A percentile compares a stretch with the other conserved stretches of the same genome.
Conservation (phyloP, 192 early-diverging fungal genomes). For the Backusella tuberculispora region DNA sequence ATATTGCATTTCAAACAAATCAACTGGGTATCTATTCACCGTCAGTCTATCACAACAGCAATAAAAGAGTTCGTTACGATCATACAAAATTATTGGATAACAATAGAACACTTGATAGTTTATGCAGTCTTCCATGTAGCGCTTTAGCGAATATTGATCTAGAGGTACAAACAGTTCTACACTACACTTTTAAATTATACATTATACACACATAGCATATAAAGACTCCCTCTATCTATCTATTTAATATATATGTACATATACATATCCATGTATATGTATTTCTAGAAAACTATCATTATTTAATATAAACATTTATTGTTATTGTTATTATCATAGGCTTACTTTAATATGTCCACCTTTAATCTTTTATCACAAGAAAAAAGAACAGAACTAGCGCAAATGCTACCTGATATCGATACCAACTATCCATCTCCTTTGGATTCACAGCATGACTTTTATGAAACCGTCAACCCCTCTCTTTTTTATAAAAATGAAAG, state of each 20-base stretch:
- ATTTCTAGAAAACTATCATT: not conserved
- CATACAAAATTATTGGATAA: conserved; percentile 10
- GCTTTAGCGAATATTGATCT: conserved; percentile 26
- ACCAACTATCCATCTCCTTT: conserved; percentile 10
- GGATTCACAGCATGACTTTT: not conserved
- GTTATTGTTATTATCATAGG: conserved; percentile 16
- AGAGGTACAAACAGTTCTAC: conserved; percentile 4
- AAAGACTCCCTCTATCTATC: no score
- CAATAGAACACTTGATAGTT: conserved; percentile 16
- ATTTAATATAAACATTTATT: not conserved
- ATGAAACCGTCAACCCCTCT: not conserved
- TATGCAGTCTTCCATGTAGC: conserved; percentile 26
- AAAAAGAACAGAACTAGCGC: conserved; percentile 15
- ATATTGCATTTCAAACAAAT: conserved; percentile 18
- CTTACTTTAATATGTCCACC: conserved; percentile 17
- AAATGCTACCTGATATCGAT: conserved; percentile 23
- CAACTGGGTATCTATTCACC: conserved; percentile 15
- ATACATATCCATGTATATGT: no score
- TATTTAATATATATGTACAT: no score
- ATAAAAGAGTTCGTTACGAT: conserved; percentile 19
- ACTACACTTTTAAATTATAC: not conserved
- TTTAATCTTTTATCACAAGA: conserved; percentile 30
- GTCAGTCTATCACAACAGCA: not conserved
- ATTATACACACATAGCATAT: no score
- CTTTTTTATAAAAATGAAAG: conserved; percentile 21